These are phyloP conservation scores for Orbilia blumenaviensis DNA, from an alignment of 2,329 filamentous ascomycete species.

Conservation along the genomic window DNA sequence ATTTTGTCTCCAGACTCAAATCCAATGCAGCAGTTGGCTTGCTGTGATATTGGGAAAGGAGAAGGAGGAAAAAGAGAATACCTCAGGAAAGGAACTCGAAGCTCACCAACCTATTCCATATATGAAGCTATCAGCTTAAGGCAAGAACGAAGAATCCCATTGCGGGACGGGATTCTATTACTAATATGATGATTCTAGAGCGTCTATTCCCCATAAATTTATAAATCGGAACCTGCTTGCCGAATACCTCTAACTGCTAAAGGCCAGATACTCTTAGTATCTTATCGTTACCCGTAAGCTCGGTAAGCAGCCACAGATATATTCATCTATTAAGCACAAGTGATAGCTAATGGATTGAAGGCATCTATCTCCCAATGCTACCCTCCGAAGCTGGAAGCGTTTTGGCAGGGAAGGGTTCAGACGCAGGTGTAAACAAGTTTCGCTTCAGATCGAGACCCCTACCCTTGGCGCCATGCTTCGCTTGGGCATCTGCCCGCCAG, in stretches of 20 bases:
- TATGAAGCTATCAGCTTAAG: background rate
- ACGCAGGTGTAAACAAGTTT: conserved; percentile 52
- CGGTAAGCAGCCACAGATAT: background rate
- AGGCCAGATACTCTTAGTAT: background rate
- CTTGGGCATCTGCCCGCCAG: conserved; percentile 32
- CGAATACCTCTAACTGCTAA: background rate
- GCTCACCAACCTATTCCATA: background rate
- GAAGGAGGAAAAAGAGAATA: no score
- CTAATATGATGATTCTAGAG: background rate
- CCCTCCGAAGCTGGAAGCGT: conserved; percentile 40
- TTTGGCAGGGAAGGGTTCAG: conserved; percentile 36
- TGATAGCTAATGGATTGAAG: conserved; percentile 20
- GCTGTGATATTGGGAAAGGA: no score
- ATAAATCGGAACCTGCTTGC: background rate
- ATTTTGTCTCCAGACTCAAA: no score
- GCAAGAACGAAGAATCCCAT: background rate
- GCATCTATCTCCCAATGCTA: conserved; percentile 14
- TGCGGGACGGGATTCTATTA: background rate
- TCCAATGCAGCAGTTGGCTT: no score
- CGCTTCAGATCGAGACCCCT: conserved; percentile 48
- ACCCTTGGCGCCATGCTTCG: conserved; percentile 45
- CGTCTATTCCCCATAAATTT: conserved; percentile 5
- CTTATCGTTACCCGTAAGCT: background rate
- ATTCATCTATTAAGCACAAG: background rate
- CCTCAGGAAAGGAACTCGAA: no score